phyloP scores from a whole-genome alignment of 2,329 filamentous ascomycete species.

The Epichloe bromicola region DNA sequence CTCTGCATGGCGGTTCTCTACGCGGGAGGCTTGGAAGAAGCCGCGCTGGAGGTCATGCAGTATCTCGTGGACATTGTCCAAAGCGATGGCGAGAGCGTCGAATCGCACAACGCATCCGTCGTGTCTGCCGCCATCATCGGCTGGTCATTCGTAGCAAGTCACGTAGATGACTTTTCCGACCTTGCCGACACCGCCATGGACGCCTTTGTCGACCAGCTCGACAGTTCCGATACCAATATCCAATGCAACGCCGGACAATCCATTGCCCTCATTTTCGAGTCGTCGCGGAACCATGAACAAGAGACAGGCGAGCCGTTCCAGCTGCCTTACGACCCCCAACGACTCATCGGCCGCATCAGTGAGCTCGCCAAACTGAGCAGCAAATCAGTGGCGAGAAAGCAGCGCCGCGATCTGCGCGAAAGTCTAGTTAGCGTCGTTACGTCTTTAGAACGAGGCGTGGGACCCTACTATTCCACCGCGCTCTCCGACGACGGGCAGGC shows the following conservation, averaged over 20 bases:
- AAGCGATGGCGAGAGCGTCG: slow-evolving; percentile 61
- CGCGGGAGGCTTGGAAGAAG: slow-evolving; percentile 57
- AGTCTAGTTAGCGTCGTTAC: slow-evolving; percentile 39
- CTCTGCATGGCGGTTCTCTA: slow-evolving; percentile 63
- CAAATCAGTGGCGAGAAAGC: slow-evolving; percentile 36
- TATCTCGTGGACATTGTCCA: slow-evolving; percentile 67
- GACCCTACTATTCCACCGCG: slow-evolving; percentile 41
- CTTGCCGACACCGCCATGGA: slow-evolving; percentile 63
- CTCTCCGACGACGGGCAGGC: slow-evolving; percentile 28
- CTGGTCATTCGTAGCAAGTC: slow-evolving; percentile 70
- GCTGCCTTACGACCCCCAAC: slow-evolving; percentile 37
- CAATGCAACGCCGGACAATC: slow-evolving; percentile 68
- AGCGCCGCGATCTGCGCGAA: slow-evolving; percentile 33
- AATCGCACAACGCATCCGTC: slow-evolving; percentile 51
- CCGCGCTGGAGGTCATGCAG: slow-evolving; percentile 58
- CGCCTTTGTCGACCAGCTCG: slow-evolving; percentile 73
- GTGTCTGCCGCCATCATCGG: slow-evolving; percentile 64
- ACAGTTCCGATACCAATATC: slow-evolving; percentile 57
- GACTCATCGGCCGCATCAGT: slow-evolving; percentile 32
- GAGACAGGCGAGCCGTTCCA: slow-evolving; percentile 35
- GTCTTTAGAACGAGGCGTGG: slow-evolving; percentile 39
- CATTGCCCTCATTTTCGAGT: slow-evolving; percentile 74
- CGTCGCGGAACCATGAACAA: slow-evolving; percentile 37
- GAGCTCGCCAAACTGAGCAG: slow-evolving; percentile 34
- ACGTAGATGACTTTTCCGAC: slow-evolving; percentile 60